phyloP scores from a whole-genome alignment of 495 filamentous ascomycete species.

The Hyaloscypha finlandica region DNA sequence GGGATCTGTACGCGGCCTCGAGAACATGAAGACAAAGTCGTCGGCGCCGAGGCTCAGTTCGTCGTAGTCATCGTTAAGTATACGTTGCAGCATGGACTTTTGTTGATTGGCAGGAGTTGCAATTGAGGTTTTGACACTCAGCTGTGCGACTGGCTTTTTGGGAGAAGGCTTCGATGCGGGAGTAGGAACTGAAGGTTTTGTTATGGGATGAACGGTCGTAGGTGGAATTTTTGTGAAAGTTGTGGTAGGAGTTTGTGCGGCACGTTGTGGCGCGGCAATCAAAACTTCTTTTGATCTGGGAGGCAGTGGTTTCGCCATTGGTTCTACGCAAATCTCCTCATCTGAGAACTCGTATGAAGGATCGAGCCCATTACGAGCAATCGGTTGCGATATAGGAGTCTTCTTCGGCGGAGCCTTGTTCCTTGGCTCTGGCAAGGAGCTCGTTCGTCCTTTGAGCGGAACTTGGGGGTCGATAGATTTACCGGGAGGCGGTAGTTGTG shows the following conservation, averaged over 20 bases:
- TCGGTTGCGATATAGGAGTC: neutral
- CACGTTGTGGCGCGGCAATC: neutral
- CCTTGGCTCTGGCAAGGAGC: neutral
- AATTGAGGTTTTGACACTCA: neutral
- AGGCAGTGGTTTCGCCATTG: neutral
- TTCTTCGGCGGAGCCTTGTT: neutral
- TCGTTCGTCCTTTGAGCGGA: neutral
- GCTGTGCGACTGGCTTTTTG: neutral
- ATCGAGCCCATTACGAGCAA: slow-evolving; percentile 32
- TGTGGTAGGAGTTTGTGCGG: neutral
- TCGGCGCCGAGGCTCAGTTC: slow-evolving; percentile 37
- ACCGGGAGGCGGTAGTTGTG: neutral
- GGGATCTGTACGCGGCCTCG: neutral
- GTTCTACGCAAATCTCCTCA: slow-evolving; percentile 35
- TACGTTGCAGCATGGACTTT: slow-evolving; percentile 8
- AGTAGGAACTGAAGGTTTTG: neutral
- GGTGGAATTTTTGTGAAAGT: neutral
- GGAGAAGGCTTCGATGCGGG: neutral
- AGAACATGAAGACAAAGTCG: slow-evolving; percentile 32
- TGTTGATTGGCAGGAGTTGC: slow-evolving; percentile 14
- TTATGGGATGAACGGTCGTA: neutral
- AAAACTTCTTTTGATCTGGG: neutral
- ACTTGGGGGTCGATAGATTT: slow-evolving; percentile 4
- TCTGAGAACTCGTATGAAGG: slow-evolving; percentile 45
- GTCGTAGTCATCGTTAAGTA: slow-evolving; percentile 34